These are phyloP conservation scores for Mortierella sp. DNA, from an alignment of 371 early-diverging fungal genomes.

Conservation along the genomic window DNA sequence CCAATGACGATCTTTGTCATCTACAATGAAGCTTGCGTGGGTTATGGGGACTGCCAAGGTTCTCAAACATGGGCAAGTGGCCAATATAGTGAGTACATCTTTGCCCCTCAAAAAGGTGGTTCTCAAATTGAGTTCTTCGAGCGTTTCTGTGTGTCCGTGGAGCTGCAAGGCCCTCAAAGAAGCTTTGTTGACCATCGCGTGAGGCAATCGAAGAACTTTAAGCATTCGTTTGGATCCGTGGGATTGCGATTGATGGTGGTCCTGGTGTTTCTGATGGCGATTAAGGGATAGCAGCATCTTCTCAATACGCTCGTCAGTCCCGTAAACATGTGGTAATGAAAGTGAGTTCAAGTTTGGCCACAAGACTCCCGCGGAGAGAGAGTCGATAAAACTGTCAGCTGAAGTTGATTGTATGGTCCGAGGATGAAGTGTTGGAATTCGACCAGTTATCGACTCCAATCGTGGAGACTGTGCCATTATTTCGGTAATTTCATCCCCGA, in stretches of 20 bases:
- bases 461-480: neutral
- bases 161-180: neutral
- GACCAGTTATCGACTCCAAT: neutral
- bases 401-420: too few relatives aligned
- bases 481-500: neutral
- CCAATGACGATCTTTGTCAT: neutral
- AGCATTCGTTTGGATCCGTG: neutral
- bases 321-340: neutral
- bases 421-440: too few relatives aligned
- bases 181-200: neutral
- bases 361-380: neutral
- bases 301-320: neutral
- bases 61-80: neutral
- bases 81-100: neutral
- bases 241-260: neutral
- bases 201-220: neutral
- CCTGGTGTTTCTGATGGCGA: neutral
- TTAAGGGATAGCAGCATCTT: neutral
- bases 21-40: neutral
- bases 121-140: neutral
- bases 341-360: neutral
- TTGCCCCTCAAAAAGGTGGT: neutral
- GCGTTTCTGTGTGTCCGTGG: neutral
- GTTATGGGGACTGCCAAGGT: neutral
- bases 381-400: too few relatives aligned